Evolutionary conservation across 805 yeast genomes (phyloP), one percentile per base, ranked within the genome.

Genomic region (Komagataella phaffii): DNA sequence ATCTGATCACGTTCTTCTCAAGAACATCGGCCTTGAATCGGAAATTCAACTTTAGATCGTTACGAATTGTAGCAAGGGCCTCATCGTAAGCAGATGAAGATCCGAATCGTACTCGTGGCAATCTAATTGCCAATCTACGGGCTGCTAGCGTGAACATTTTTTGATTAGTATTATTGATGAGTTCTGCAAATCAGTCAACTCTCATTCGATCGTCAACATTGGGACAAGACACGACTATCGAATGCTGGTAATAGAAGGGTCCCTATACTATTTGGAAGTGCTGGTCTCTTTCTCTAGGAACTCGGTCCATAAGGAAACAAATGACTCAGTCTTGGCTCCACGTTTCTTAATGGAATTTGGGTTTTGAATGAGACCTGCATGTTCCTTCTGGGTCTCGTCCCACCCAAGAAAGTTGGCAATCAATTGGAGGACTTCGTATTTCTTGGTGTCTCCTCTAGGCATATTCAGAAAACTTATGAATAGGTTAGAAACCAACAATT

Each of bases 391-490:
- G 47, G 77, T 81, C 49, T 88, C 93, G 64, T 85, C 91, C 99
- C 99, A 93, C 53, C 79, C 84, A 53, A 93, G 71, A 57, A 84
- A 82, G 54, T 87, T 86, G 8, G 96, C 77, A 46, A 93, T 84
- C 54, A 93, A 75, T 62, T 80, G 86, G 49, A 93, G 73, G 3
- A 93, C 96, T 72, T 93, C 98, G 63, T 86, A 93, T 66, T 93
- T 89, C 67, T 90, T 91, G 7, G 96, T 77, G 64, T 93, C 99
- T 1, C 93, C 96, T 54, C 99, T 73, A 5, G 96, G 96, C 30
- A 91, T 72, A 40, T 84, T 83, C 17, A 93, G 75, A 66, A 90
- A 93, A 52, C 93, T 87, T 17, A 93, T 76, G 50, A 93, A 70
- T 54, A 93, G 72, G 64, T 93, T 93, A 2, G 96, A 84, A 4